Percentiles rank a stretch among this genome's conserved stretches.
Conservation (phyloP, 106 monocot genomes). For the Acorus gramineus region DNA sequence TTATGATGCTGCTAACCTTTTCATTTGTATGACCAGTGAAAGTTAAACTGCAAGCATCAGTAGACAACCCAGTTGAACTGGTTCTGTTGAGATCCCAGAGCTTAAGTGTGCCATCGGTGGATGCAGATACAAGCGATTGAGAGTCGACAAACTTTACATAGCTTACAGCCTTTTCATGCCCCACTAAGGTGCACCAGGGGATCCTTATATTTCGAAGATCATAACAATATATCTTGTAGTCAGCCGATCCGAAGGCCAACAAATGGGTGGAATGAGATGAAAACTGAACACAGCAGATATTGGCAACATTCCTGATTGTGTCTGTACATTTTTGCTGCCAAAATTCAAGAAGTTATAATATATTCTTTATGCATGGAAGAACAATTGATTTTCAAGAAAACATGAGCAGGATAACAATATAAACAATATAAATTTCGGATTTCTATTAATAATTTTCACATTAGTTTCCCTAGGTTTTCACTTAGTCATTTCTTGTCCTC, state of each 20-base stretch:
- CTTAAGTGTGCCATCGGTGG: conserved; percentile 89
- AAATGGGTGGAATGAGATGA: conserved; percentile 75
- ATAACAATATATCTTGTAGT: conserved; percentile 82
- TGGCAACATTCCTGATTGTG: conserved; percentile 65
- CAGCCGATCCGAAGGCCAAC: conserved; percentile 87
- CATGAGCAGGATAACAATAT: too few relatives aligned
- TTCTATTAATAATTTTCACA: too few relatives aligned
- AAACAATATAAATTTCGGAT: too few relatives aligned
- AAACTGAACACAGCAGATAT: conserved; percentile 91
- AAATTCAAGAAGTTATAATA: neutral
- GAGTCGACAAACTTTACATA: conserved; percentile 88
- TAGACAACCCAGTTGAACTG: conserved; percentile 39
- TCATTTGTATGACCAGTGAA: conserved; percentile 80
- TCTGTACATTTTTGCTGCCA: conserved; percentile 57
- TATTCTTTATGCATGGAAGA: neutral
- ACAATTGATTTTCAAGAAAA: neutral
- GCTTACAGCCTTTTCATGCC: conserved; percentile 87
- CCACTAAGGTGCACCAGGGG: conserved; percentile 84
- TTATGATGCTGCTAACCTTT: conserved; percentile 43
- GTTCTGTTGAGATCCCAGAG: conserved; percentile 87
- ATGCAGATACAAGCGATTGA: conserved; percentile 70
- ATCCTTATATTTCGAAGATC: conserved; percentile 74
- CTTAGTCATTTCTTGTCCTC: too few relatives aligned
- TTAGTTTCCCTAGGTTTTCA: too few relatives aligned
- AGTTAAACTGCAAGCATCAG: conserved; percentile 66